Base-by-base conservation (phyloP, 495 filamentous ascomycete genomes). In the Lentithecium fluviatile region DNA sequence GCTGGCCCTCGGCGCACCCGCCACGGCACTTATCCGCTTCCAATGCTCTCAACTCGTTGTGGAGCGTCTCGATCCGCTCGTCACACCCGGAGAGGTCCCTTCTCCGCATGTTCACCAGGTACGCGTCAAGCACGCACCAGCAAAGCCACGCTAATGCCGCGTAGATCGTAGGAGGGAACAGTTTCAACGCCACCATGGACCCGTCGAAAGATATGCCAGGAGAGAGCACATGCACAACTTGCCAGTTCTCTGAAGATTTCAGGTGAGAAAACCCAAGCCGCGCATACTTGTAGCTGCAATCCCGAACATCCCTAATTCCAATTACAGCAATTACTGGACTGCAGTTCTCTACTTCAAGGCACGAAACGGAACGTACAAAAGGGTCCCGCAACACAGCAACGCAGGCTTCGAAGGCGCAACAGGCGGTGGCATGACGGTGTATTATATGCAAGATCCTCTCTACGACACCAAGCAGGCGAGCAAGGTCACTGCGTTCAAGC, bases 31-130 rank as follows among this genome's bases (percentile, higher is more conserved):
- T 3, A 43, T 60, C 5, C 57, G 57, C 12, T 60, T 60, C 24
- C 36, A 42, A 53, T 60, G 57, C 49, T 26, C 36, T 46, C 57
- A 60, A 29, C 49, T 60, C 2, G 57, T 60, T 2, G 26, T 52
- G 4, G 57, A 60, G 20, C 47, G 57, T 10, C 17, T 60, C 20
- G 57, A 60, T 32, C 57, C 57, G 10, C 32, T 60, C 19, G 57
- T 60, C 29, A 45, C 8, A 1, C 57, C 57, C 6, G 57, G 57
- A 1, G 2, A 26, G 36, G 21, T 23, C 15, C 57, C 57, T 15
- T 60, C 57, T n/a, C 48, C 57, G 17, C 57, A 60, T 46, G 32
- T 60, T 19, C 76, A 78, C 47, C 77, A 79, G 52, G 70, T 79
- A 10, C 4, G 29, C 10, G 4, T 32, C 3, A 32, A 32, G 29